Evolutionary conservation across 2,329 filamentous ascomycete genomes (phyloP), one percentile per base, ranked within the genome.

Genomic region (Colletotrichum limetticola): DNA sequence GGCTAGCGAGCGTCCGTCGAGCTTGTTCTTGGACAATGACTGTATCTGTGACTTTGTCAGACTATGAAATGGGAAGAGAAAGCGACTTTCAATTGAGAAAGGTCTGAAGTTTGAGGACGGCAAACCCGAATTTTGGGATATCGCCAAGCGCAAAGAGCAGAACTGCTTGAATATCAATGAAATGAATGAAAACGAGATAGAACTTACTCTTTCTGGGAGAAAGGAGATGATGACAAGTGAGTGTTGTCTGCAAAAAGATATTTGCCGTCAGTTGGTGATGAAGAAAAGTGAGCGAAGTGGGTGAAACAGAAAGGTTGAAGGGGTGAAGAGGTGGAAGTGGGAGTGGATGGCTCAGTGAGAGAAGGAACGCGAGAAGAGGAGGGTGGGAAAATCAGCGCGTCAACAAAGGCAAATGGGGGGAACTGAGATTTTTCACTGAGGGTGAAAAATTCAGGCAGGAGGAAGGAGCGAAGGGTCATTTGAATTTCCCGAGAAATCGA

Each of bases 131-230:
- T 49, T 9, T 49, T 49, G 1, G 19, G 42, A 2, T 8, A 49
- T 49, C 8, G 42, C 42, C 19, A 11, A 11, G 42, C 42, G 19
- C 19, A 49, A 49, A 49, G 4, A 49, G 19, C 19, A 49, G 42
- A 11, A 49, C 42, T 8, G 19, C 19, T 8, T 22, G 19, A 4
- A 6, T 11, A 16, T n/a, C 24, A 1, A 24, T 1, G 14, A 30
- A 66, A 3, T 19, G n/a, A 28, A 35, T 26, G 28, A 19, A 7
- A 66, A 49, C 5, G 2, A 28, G 55, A 30, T 26, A 1, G 14
- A 3, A 73, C 71, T 73, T 58, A 74, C 71, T 57, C n/a, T 1
- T 14, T 28, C 62, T 46, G 49, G 3, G n/a, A 28, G 37, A 67
- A 57, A 28, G 59, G 62, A 68, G 58, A 53, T 16, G 16, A 28